Evolutionary conservation across 164 flowering plant genomes (phyloP), one percentile per base, ranked within the genome.

Genomic region (Magnolia kwangsiensis): DNA sequence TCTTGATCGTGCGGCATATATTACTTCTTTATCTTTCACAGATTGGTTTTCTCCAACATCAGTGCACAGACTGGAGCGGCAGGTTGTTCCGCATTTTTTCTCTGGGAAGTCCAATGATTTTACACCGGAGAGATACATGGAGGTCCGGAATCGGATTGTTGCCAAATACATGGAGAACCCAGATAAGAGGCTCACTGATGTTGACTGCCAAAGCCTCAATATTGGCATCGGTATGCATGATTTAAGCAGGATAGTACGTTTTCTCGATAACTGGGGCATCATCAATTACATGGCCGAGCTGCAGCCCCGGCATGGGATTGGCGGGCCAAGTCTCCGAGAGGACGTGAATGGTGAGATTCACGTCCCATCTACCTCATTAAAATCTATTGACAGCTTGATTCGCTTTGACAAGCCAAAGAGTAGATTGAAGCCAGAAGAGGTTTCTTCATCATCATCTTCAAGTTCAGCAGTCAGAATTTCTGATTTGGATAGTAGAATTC

Each of bases 181-280:
- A 31, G 90, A 86, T 72, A 91, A 81, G 79, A 89, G 88, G 80
- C 71, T 96, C 7, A 74, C 78, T 4, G 74, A 86, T 69, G 72
- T 81, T 63, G 95, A 94, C 78, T 94, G 90, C 81, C 88, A 83
- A 65, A 89, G 86, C 1, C 74, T 89, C 64, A 80, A 83, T 13
- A 75, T 67, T 73, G 92, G 92, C 78, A 51, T 91, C 37, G 85
- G 81, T 24, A 27, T 68, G n/a, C 88, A 90, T 63, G 96, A 94
- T 78, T 73, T 93, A 68, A 85, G 80, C 77, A 87, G 98, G 68
- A 89, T 96, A 75, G 77, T 90, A 72, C 85, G 96, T 66, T 96
- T 96, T 80, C 92, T 96, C 74, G 94, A 96, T 75, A 89, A 94
- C 63, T 96, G 98, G 99, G 99, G 99, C 72, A 91, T 96, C 72